Percentiles rank a stretch among this genome's conserved stretches.
phyloP scores from a whole-genome alignment of 83 land plant genomes.

The Isoetes engelmannii region DNA sequence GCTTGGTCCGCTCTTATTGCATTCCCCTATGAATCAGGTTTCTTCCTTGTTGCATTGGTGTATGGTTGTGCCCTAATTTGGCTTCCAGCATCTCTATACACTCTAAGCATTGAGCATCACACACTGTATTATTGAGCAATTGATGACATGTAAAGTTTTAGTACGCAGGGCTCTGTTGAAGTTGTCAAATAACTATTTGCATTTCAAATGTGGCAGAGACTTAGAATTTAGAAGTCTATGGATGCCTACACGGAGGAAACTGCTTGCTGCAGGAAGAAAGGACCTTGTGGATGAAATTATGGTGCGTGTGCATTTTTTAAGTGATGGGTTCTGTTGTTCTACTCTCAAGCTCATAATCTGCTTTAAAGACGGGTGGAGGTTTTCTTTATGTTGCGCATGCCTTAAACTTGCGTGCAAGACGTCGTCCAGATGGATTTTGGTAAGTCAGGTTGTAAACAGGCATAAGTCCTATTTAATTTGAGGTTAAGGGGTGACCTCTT shows the following conservation, averaged over 20 bases:
- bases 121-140: neutral
- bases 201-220: neutral
- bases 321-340: too few species aligned
- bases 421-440: slow-evolving; percentile 29
- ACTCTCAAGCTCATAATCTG: too few species aligned
- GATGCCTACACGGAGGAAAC: slow-evolving; percentile 23
- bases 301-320: slow-evolving; percentile 9
- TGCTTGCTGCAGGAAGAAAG: slow-evolving; percentile 16
- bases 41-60: too few species aligned
- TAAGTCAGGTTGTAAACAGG: neutral
- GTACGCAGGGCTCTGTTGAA: neutral
- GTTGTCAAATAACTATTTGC: neutral
- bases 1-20: too few species aligned
- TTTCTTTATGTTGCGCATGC: slow-evolving; percentile 25
- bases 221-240: slow-evolving; percentile 5
- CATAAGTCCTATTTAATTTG: too few species aligned
- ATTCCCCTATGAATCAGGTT: too few species aligned
- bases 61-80: too few species aligned
- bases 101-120: too few species aligned
- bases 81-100: too few species aligned
- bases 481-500: too few species aligned
- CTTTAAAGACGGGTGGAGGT: too few species aligned
- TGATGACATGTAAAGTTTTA: too few species aligned
- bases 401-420: slow-evolving; percentile 19
- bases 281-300: slow-evolving; percentile 20